Evolutionary conservation across 768 basidiomycete genomes (phyloP), one percentile per base, ranked within the genome.

Genomic region (Rhodotorula diobovata): DNA sequence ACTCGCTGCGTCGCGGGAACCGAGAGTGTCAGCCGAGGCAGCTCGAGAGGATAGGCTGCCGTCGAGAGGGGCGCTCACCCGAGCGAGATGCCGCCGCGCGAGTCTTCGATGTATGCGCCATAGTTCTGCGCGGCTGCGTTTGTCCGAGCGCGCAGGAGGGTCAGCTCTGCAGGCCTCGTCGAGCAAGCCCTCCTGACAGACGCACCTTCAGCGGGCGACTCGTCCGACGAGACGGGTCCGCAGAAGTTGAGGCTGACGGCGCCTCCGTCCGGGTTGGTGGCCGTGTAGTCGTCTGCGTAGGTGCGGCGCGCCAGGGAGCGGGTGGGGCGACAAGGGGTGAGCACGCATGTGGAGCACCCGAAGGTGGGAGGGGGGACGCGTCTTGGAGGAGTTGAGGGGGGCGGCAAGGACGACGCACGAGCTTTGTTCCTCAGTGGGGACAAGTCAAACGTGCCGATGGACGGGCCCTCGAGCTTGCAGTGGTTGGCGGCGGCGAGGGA

Each of bases 231-330:
- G 11, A 70, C 58, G 8, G 70, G 18, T 7, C 70, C 70, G 53
- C 70, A 71, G 37, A 71, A 71, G 57, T 71, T 71, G 30, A 71
- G 41, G 32, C 32, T 25, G 50, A 71, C 59, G 15, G 66, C 66
- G 4, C 70, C 70, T 32, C 70, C 70, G 43, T 71, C 70, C 11
- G 70, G 70, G 57, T 71, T 71, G 14, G 61, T 45, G 4, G 66
- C 58, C 20, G 57, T 57, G 41, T 58, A 51, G 66, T 70, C 64
- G 45, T 66, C 70, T 46, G 65, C n/a, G 28, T 4, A 18, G 35
- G 25, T 8, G 9, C 37, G 28, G 23, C 4, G 41, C 1, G 41
- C 25, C 4, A 46, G 45, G 8, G 51, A 28, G 25, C 35, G 48
- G 32, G 50, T 51, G 25, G 45, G 18, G 23, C 11, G 23, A 21